These are phyloP conservation scores for Fusarium sp. DNA, from an alignment of 2,329 filamentous ascomycete genomes.

Conservation along the genomic window DNA sequence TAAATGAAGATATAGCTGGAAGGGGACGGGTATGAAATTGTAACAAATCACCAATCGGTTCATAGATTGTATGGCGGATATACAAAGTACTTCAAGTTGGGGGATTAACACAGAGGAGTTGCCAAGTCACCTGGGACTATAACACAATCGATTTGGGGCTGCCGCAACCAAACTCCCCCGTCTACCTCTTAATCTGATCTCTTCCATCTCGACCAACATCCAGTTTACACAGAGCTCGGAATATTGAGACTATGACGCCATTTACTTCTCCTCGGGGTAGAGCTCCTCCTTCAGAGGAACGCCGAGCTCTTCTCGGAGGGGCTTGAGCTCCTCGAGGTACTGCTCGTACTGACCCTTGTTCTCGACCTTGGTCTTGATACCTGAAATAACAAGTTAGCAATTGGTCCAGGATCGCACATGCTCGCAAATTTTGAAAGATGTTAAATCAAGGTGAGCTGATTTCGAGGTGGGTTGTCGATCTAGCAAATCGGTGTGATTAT, in stretches of 20 bases:
- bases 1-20: background rate
- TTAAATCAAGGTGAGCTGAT: background rate
- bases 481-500: constrained; percentile 11
- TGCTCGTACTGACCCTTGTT: constrained; percentile 97
- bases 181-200: constrained; percentile 47
- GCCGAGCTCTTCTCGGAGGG: constrained; percentile 92
- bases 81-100: constrained; percentile 39
- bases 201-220: constrained; percentile 50
- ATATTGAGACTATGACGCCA: constrained; percentile 32
- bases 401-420: background rate
- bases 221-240: constrained; percentile 49
- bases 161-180: constrained; percentile 47
- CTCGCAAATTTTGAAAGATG: constrained; percentile 3
- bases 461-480: constrained; percentile 14
- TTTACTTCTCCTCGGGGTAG: constrained; percentile 75
- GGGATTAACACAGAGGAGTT: constrained; percentile 39
- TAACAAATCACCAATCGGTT: constrained; percentile 8
- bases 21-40: background rate
- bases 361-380: constrained; percentile 99
- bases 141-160: constrained; percentile 50
- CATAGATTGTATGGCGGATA: constrained; percentile 11
- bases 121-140: constrained; percentile 45
- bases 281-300: constrained; percentile 91
- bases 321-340: constrained; percentile 93
- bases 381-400: constrained; percentile 58